Evolutionary conservation across 208 protist genomes (phyloP), one percentile per base, ranked within the genome.

Genomic region (Novymonas esmeraldas): DNA sequence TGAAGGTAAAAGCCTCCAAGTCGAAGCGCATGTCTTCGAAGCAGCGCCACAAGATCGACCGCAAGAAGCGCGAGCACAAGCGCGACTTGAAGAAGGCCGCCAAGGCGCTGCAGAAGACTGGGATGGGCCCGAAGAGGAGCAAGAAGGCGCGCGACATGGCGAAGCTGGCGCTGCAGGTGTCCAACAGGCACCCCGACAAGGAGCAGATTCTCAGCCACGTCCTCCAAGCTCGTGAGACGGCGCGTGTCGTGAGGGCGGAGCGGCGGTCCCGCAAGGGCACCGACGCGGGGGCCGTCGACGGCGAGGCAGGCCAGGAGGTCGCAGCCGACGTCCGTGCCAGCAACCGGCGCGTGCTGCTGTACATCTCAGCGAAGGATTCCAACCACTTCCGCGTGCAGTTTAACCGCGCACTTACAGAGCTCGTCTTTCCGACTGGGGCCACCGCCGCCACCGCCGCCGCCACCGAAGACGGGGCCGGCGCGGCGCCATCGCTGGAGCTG

Each of bases 31-130:
- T 87, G 76, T 85, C 83, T 70, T 94, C 90, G 38, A 82, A 76
- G 31, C 85, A 91, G 78, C 87, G 90, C 41, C 87, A 96, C 70
- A 96, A 96, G 64, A 89, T 96, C 33, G 90, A 96, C 24, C 74
- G 87, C 24, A 96, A 96, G 71, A 93, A 93, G 60, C 79, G 85
- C 54, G 87, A 96, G 61, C 90, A 96, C 75, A 96, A 93, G 48
- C 76, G 90, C 9, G 90, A 96, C 49, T 56, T 96, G 22, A 79
- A 81, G n/a, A 94, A 90, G 64, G 90, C 90, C 3, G 90, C 90
- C 6, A 96, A 94, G 73, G 79, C 80, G 14, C 67, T 96, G 34
- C 88, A 94, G 36, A 89, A 81, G 42, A 84, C 77, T 28, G 90
- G 90, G 46, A 72, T 90, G 42, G 73, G 59, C 7, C 86, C 86